phyloP scores from a whole-genome alignment of 78 protist genomes.

The Speleostelium caveatum region DNA sequence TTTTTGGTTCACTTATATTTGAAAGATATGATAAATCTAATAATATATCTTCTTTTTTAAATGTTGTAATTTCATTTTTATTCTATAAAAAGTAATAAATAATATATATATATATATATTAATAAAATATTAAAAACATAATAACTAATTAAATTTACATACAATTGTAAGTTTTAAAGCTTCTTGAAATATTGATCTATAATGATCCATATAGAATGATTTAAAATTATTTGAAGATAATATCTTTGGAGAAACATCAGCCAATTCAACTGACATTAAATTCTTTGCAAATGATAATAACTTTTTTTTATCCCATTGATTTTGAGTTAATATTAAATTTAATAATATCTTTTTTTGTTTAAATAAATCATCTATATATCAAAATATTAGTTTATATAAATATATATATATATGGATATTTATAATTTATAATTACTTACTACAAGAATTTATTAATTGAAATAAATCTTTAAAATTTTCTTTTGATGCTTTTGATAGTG shows the following conservation, averaged over 20 bases:
- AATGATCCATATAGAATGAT: constrained; percentile 35
- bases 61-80: background rate
- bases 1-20: too few species aligned
- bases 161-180: constrained; percentile 41
- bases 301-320: constrained; percentile 8
- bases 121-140: too few species aligned
- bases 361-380: constrained; percentile 18
- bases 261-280: constrained; percentile 37
- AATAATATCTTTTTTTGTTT: constrained; percentile 51
- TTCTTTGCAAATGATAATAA: constrained; percentile 28
- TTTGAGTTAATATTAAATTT: constrained; percentile 46
- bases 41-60: background rate
- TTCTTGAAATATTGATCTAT: constrained; percentile 22
- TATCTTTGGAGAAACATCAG: constrained; percentile 27
- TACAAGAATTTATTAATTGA: background rate
- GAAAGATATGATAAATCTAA: constrained; percentile 3
- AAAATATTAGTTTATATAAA: background rate
- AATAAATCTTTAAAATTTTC: background rate
- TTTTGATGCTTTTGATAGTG: background rate
- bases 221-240: constrained; percentile 34
- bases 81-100: background rate
- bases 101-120: background rate
- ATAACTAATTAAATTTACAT: too few species aligned
- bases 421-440: background rate
- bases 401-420: background rate